Percentiles rank a stretch among this genome's conserved stretches.
These are phyloP conservation scores for Pythium oligandrum DNA, from an alignment of 352 stramenopile genomes.

Conservation along the genomic window DNA sequence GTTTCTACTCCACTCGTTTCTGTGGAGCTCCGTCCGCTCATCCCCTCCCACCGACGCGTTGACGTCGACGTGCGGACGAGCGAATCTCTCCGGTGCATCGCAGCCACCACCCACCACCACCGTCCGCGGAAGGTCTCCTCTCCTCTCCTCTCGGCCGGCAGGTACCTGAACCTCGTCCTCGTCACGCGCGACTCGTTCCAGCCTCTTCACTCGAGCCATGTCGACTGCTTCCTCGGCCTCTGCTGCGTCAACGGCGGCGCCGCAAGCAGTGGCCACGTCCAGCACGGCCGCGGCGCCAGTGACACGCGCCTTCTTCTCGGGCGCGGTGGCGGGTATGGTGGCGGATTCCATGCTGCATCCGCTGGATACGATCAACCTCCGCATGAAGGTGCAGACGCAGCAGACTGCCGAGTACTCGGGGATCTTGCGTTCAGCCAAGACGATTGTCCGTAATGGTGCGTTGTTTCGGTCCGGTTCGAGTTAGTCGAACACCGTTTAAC, in stretches of 20 bases:
- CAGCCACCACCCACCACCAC: too few species aligned
- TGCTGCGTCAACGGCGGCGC: background rate
- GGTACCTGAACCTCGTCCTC: too few species aligned
- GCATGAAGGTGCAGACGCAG: slow-evolving; percentile 73
- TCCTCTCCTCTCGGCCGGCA: too few species aligned
- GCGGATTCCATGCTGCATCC: slow-evolving; percentile 75
- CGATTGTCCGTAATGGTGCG: slow-evolving; percentile 54
- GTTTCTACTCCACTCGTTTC: too few species aligned
- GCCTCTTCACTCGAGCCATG: background rate
- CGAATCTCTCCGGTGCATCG: too few species aligned
- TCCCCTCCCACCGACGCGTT: too few species aligned
- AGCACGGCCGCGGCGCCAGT: slow-evolving; percentile 27
- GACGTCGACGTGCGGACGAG: too few species aligned
- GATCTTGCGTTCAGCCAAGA: slow-evolving; percentile 50
- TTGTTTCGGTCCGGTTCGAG: background rate
- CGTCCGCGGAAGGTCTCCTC: too few species aligned
- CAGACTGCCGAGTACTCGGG: slow-evolving; percentile 53
- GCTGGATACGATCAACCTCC: slow-evolving; percentile 79
- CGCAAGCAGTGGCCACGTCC: slow-evolving; percentile 15
- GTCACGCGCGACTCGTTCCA: too few species aligned
- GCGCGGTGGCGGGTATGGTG: slow-evolving; percentile 64
- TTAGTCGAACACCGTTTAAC: background rate
- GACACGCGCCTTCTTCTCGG: slow-evolving; percentile 58
- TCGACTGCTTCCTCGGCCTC: background rate
- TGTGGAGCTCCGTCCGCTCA: too few species aligned